Evolutionary conservation across 2,329 filamentous ascomycete genomes (phyloP).

Genomic region (Scedosporium dehoogii): DNA sequence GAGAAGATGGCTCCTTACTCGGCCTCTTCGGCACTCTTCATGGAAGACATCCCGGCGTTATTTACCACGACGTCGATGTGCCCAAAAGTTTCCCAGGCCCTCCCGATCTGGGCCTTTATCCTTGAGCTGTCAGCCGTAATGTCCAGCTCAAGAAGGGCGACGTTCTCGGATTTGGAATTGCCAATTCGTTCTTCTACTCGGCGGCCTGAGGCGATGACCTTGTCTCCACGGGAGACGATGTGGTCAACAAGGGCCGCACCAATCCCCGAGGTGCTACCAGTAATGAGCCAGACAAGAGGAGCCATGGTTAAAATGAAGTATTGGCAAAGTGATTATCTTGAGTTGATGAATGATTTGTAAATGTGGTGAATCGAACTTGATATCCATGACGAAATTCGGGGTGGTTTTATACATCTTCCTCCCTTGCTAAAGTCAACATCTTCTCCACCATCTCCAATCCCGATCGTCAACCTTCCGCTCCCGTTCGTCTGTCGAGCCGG

Average conservation of each 20-base stretch:
- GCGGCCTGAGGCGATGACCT: conserved; percentile 20
- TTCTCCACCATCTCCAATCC: too few relatives aligned
- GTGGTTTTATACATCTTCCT: too few relatives aligned
- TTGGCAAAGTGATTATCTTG: too few relatives aligned
- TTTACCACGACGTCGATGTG: conserved; percentile 23
- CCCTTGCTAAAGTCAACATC: too few relatives aligned
- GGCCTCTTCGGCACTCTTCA: conserved; percentile 20
- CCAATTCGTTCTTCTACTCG: conserved; percentile 16
- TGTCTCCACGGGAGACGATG: conserved; percentile 18
- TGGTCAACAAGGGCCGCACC: conserved; percentile 17
- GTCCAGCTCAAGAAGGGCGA: conserved; percentile 21
- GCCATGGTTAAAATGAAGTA: conserved; percentile 14
- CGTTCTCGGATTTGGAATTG: conserved; percentile 15
- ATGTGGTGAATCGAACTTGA: too few relatives aligned
- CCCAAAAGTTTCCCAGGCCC: conserved; percentile 21
- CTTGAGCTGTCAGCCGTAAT: conserved; percentile 12
- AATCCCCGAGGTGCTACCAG: conserved; percentile 22
- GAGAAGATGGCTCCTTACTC: conserved; percentile 14
- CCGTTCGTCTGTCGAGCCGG: too few relatives aligned
- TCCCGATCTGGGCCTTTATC: conserved; percentile 13
- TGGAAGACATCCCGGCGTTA: conserved; percentile 21
- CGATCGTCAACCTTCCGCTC: too few relatives aligned
- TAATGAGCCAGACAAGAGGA: conserved; percentile 22
- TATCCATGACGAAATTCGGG: too few relatives aligned
- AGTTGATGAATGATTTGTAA: too few relatives aligned